phyloP scores from a whole-genome alignment of 805 yeast genomes.

The Sugiyamaella marilandica region DNA sequence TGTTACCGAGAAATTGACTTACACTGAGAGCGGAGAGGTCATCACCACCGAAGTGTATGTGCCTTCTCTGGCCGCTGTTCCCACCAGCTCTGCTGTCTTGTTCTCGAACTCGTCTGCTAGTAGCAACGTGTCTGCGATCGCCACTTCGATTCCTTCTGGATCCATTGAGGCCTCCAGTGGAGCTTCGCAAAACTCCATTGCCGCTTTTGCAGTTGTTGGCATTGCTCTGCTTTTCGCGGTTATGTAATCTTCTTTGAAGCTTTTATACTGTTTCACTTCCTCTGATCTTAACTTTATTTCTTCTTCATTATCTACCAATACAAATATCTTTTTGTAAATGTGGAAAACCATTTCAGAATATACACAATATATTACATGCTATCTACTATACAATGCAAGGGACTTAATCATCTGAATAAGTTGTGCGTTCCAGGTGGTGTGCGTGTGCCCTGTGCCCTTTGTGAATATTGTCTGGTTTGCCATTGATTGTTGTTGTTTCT shows the following conservation, averaged over 20 bases:
- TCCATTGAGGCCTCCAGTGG: neutral
- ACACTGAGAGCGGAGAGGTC: constrained; percentile 5
- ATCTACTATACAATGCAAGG: too few relatives aligned
- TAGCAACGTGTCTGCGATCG: neutral
- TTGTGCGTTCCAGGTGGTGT: too few relatives aligned
- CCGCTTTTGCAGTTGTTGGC: neutral
- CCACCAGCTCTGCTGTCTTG: neutral
- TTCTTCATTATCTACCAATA: neutral
- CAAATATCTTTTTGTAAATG: neutral
- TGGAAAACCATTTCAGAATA: too few relatives aligned
- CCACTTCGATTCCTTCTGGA: constrained; percentile 2
- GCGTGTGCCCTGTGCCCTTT: too few relatives aligned
- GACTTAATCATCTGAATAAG: too few relatives aligned
- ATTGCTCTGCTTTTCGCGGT: neutral
- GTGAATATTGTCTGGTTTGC: too few relatives aligned
- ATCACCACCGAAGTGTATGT: constrained; percentile 5
- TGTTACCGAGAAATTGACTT: constrained; percentile 5
- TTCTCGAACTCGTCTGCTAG: neutral
- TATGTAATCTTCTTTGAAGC: neutral
- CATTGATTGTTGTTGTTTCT: too few relatives aligned
- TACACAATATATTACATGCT: neutral
- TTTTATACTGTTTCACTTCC: too few relatives aligned
- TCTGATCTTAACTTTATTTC: neutral
- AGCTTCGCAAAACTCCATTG: neutral
- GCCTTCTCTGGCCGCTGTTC: constrained; percentile 1